phyloP scores from a whole-genome alignment of 495 filamentous ascomycete genomes.

The Podospora appendiculata region DNA sequence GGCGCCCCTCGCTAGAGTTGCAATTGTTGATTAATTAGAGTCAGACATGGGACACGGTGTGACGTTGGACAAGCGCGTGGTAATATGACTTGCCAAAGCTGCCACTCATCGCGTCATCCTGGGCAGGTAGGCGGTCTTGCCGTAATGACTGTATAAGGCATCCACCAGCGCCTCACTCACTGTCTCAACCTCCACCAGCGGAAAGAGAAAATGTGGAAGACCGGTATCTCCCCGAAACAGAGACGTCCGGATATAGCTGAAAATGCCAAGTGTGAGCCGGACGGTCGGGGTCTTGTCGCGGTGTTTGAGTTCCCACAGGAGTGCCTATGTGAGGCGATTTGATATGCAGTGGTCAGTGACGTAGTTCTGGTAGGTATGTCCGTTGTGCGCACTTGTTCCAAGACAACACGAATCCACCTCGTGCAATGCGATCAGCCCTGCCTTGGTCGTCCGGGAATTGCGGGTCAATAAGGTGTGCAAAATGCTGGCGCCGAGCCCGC shows the following conservation, averaged over 20 bases:
- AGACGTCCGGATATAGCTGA: conserved; percentile 29
- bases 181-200: conserved; percentile 30
- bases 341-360: not conserved
- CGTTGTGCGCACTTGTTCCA: too few species aligned
- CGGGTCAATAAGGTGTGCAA: conserved; percentile 10
- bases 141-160: conserved; percentile 23
- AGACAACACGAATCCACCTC: not conserved
- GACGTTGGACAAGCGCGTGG: not conserved
- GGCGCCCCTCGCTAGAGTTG: conserved; percentile 3
- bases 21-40: not conserved
- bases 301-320: conserved; percentile 15
- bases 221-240: conserved; percentile 20
- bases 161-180: conserved; percentile 27
- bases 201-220: conserved; percentile 24
- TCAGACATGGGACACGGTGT: too few species aligned
- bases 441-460: conserved; percentile 14
- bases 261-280: conserved; percentile 19
- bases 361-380: not conserved
- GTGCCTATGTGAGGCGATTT: conserved; percentile 2
- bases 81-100: conserved; percentile 20
- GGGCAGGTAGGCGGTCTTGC: conserved; percentile 23
- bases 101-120: conserved; percentile 24
- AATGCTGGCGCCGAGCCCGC: conserved; percentile 14
- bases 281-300: conserved; percentile 22
- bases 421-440: not conserved